phyloP scores from a whole-genome alignment of 345 rosid species.

The rapeseed (Brassica napus) region Da-Ae NC_063451.1:23961501-23962000 shows the following conservation, averaged over 20 bases:
- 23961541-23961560: not conserved
- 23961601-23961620: not conserved
- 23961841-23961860: not conserved
- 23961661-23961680: not conserved
- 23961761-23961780: not conserved
- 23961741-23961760: not conserved
- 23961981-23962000: not conserved
- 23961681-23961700: not conserved
- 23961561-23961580: not conserved
- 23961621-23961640: not conserved
- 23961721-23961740: slow-evolving; percentile 4
- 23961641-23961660: not conserved
- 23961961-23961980: not conserved
- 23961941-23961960: not conserved
- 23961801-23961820: not conserved
- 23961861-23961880: not conserved
- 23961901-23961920: not conserved
- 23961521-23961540: not conserved
- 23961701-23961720: slow-evolving; percentile 14
- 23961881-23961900: not conserved
- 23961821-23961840: not conserved
- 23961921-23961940: not conserved
- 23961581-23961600: not conserved
- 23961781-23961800: not conserved
- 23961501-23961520: slow-evolving; percentile 29